Percentiles rank a stretch among this genome's conserved stretches.
phyloP scores from a whole-genome alignment of 495 filamentous ascomycete genomes.

The Bombardia bombarda region DNA sequence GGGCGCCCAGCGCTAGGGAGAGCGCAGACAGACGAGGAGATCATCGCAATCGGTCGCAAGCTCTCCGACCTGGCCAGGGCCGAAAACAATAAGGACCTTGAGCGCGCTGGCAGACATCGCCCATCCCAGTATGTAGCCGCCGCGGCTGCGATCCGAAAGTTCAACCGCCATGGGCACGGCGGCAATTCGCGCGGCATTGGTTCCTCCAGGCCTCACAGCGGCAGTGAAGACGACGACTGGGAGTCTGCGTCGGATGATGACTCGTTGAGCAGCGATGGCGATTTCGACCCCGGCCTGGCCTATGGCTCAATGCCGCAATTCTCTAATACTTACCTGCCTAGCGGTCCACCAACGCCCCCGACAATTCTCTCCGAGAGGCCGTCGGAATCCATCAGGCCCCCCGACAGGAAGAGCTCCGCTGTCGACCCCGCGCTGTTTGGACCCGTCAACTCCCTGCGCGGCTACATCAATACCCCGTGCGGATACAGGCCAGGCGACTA shows the following conservation, averaged over 20 bases:
- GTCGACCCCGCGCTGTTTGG: slow-evolving; percentile 48
- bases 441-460: slow-evolving; percentile 44
- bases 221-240: slow-evolving; percentile 36
- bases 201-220: slow-evolving; percentile 29
- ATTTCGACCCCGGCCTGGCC: slow-evolving; percentile 35
- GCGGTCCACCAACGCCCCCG: slow-evolving; percentile 1
- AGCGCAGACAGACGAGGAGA: slow-evolving; percentile 41
- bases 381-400: slow-evolving; percentile 21
- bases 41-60: slow-evolving; percentile 37
- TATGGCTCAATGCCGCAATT: slow-evolving; percentile 33
- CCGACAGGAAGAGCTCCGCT: slow-evolving; percentile 35
- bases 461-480: slow-evolving; percentile 41
- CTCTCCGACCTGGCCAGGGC: slow-evolving; percentile 36
- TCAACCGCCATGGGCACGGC: slow-evolving; percentile 26
- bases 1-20: slow-evolving; percentile 20
- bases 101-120: slow-evolving; percentile 28
- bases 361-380: slow-evolving; percentile 18
- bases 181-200: slow-evolving; percentile 25
- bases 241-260: slow-evolving; percentile 38
- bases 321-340: slow-evolving; percentile 19
- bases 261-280: slow-evolving; percentile 29
- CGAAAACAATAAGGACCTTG: slow-evolving; percentile 34
- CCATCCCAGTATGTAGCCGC: slow-evolving; percentile 31
- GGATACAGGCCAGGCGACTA: slow-evolving; percentile 33
- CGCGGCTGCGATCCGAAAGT: slow-evolving; percentile 26